phyloP scores from a whole-genome alignment of 306 rosid species.

The Cucumis melo region DNA sequence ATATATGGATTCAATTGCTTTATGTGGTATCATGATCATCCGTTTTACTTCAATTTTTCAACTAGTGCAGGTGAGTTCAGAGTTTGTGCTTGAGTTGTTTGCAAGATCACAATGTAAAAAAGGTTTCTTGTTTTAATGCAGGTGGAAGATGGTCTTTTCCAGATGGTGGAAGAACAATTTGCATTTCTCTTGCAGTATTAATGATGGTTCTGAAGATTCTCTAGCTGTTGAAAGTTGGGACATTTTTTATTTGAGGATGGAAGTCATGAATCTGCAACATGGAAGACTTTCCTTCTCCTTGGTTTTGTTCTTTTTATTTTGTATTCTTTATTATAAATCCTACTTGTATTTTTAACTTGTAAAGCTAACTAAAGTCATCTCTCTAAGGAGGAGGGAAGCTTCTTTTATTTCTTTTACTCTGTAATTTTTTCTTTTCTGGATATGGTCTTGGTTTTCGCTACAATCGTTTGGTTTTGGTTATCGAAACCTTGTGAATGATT shows the following conservation, averaged over 20 bases:
- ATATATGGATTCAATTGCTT: slow-evolving; percentile 35
- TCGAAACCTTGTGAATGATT: neutral
- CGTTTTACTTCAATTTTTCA: slow-evolving; percentile 32
- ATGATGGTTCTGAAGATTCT: slow-evolving; percentile 7
- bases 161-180: slow-evolving; percentile 1
- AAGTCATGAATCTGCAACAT: neutral
- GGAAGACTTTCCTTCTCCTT: neutral
- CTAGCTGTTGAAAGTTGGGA: neutral
- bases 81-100: neutral
- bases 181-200: slow-evolving; percentile 1
- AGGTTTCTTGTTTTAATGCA: slow-evolving; percentile 8
- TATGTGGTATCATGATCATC: slow-evolving; percentile 51
- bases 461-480: neutral
- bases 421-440: neutral
- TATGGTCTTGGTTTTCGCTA: neutral
- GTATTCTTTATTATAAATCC: neutral
- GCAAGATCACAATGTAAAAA: neutral
- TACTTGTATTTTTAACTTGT: neutral
- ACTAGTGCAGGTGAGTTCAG: slow-evolving; percentile 30
- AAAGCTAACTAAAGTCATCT: neutral
- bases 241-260: neutral
- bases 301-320: neutral
- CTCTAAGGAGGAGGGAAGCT: neutral
- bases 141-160: slow-evolving; percentile 18
- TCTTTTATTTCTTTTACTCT: neutral